Conservation (phyloP, 192 early-diverging fungal species). For the Ambispora gerdemannii region DNA sequence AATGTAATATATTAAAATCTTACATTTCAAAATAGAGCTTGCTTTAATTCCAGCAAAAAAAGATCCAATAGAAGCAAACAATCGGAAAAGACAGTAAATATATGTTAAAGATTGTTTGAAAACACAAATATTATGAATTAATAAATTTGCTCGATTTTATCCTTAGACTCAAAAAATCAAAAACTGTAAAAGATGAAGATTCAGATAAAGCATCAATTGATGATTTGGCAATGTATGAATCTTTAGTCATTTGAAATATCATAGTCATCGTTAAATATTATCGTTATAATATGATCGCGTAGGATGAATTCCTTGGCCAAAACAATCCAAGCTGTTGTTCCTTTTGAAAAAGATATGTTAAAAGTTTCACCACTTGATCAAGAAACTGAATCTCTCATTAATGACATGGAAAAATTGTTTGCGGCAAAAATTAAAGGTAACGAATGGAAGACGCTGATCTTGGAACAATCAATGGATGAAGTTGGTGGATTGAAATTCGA, state of each 20-base stretch:
- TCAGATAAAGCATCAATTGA: not conserved
- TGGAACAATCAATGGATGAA: slow-evolving; percentile 12
- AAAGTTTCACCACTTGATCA: not conserved
- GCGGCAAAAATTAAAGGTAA: not conserved
- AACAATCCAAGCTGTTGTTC: not conserved
- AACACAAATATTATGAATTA: not conserved
- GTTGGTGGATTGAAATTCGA: slow-evolving; percentile 19
- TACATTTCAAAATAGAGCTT: not conserved
- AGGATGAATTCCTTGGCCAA: slow-evolving; percentile 1
- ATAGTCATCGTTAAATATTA: not conserved
- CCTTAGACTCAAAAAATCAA: not conserved
- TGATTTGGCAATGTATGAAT: not conserved
- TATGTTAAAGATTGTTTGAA: not conserved
- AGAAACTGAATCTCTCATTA: not conserved
- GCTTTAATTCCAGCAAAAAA: slow-evolving; percentile 2
- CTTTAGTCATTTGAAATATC: not conserved
- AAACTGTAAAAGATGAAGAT: not conserved
- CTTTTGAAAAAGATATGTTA: not conserved
- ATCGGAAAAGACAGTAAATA: slow-evolving; percentile 6
- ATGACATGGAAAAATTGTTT: slow-evolving; percentile 1
- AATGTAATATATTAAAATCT: not conserved
- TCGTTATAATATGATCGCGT: not conserved
- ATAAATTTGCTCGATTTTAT: not conserved
- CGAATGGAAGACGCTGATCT: slow-evolving; percentile 9
- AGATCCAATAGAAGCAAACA: not conserved